Conservation (phyloP, 768 basidiomycete species). For the Tephrocybe sp. region DNA sequence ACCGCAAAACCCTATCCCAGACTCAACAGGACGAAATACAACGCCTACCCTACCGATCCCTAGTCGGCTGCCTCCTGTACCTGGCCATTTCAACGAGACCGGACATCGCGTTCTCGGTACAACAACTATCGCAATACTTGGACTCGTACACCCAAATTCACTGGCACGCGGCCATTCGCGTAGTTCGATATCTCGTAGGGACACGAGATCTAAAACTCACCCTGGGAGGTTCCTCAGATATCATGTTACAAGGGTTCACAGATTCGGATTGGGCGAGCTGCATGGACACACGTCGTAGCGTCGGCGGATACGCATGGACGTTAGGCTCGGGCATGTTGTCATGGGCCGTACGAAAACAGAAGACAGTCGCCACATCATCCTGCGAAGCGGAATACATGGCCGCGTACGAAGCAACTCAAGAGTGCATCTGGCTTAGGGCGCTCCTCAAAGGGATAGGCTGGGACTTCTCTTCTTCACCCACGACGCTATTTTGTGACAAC, state of each 20-base stretch:
- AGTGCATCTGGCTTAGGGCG: neutral
- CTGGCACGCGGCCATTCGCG: constrained; percentile 3
- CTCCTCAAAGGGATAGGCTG: too few species aligned
- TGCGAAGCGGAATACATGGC: constrained; percentile 11
- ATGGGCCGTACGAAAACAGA: constrained; percentile 6
- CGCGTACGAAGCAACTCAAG: neutral
- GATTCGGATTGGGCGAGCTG: constrained; percentile 8
- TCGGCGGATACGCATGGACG: neutral
- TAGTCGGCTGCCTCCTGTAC: neutral
- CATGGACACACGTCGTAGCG: neutral
- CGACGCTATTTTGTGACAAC: neutral
- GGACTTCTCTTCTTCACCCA: neutral
- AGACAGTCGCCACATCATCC: constrained; percentile 3
- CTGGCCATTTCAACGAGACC: too few species aligned
- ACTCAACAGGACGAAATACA: neutral
- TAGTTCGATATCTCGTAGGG: constrained; percentile 2
- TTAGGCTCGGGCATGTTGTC: constrained; percentile 1
- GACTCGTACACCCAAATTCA: neutral
- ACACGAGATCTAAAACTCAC: neutral
- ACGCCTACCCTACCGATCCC: neutral
- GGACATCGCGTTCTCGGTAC: too few species aligned
- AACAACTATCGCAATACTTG: too few species aligned
- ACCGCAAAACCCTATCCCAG: neutral
- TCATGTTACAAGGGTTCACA: neutral
- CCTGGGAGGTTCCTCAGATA: neutral